These are phyloP conservation scores for Fusarium veterinarium DNA, from an alignment of 2,329 filamentous ascomycete genomes.

Conservation along the genomic window DNA sequence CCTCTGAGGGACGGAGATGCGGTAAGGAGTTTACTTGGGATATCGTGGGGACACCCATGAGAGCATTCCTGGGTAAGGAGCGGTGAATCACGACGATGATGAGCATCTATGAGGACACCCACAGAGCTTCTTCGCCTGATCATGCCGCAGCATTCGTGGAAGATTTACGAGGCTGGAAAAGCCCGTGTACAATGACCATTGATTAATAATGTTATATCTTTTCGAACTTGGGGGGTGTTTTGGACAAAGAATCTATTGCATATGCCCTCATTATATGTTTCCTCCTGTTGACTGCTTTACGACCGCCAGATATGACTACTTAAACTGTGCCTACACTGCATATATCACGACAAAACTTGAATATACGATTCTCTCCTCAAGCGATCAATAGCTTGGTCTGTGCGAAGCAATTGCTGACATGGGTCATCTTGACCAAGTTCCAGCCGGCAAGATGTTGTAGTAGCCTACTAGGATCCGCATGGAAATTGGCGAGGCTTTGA, in stretches of 20 bases:
- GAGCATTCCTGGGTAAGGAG: conserved; percentile 20
- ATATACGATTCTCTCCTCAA: neutral
- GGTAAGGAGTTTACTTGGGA: conserved; percentile 27
- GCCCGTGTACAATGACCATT: conserved; percentile 57
- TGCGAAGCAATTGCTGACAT: no score
- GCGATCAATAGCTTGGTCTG: neutral
- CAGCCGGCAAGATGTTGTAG: neutral
- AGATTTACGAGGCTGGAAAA: conserved; percentile 46
- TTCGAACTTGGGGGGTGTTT: conserved; percentile 43
- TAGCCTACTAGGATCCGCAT: neutral
- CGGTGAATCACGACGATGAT: conserved; percentile 9
- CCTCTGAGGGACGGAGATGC: conserved; percentile 25
- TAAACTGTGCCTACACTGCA: neutral
- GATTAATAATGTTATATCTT: conserved; percentile 56
- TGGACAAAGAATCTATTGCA: conserved; percentile 43
- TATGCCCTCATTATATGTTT: conserved; percentile 30
- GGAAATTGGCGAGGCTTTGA: neutral
- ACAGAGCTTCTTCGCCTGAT: conserved; percentile 23
- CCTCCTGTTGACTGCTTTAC: neutral
- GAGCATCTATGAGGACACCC: conserved; percentile 24
- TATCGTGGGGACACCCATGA: conserved; percentile 9
- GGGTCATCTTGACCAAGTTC: neutral
- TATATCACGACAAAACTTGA: neutral
- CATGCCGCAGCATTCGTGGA: conserved; percentile 27
- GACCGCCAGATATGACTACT: neutral